Conservation (phyloP, 371 early-diverging fungal genomes). For the Massospora cicadina region DNA sequence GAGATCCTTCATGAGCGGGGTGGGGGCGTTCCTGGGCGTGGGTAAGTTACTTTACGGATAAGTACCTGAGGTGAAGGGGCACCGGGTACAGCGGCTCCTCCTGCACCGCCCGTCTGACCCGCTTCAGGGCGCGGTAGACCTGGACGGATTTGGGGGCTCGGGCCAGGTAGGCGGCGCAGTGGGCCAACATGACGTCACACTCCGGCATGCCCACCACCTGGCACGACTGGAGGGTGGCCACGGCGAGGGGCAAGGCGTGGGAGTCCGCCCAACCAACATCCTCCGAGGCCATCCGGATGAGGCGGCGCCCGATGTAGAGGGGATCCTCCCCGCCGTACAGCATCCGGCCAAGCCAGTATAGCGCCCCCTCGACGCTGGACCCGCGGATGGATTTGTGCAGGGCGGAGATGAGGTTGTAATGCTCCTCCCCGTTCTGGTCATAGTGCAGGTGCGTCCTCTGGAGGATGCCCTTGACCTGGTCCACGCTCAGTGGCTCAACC, state of each 20-base stretch:
- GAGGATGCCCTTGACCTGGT: background rate
- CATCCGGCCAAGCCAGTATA: conserved; percentile 86
- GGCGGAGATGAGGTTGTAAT: conserved; percentile 76
- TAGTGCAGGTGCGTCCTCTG: conserved; percentile 19
- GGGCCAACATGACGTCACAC: conserved; percentile 67
- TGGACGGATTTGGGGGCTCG: conserved; percentile 66
- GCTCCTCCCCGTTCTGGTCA: conserved; percentile 70
- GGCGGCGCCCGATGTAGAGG: conserved; percentile 39
- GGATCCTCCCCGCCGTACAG: conserved; percentile 79
- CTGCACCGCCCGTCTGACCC: conserved; percentile 22
- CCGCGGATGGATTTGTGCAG: conserved; percentile 72
- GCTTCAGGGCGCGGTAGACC: conserved; percentile 50
- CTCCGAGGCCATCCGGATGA: conserved; percentile 69
- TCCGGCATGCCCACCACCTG: conserved; percentile 83
- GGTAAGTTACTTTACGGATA: no score
- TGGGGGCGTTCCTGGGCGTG: conserved; percentile 45
- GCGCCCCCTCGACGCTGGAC: conserved; percentile 21
- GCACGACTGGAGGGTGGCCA: conserved; percentile 60
- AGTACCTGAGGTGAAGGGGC: conserved; percentile 51
- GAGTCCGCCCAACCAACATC: conserved; percentile 78
- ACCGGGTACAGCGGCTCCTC: conserved; percentile 51
- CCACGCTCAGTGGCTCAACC: background rate
- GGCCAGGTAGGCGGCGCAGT: conserved; percentile 56
- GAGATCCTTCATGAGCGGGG: conserved; percentile 43
- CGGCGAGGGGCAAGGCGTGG: conserved; percentile 49